Percentiles rank a stretch among this genome's conserved stretches.
Conservation (phyloP, 2,329 filamentous ascomycete genomes). For the Claviceps pazoutovae region DNA sequence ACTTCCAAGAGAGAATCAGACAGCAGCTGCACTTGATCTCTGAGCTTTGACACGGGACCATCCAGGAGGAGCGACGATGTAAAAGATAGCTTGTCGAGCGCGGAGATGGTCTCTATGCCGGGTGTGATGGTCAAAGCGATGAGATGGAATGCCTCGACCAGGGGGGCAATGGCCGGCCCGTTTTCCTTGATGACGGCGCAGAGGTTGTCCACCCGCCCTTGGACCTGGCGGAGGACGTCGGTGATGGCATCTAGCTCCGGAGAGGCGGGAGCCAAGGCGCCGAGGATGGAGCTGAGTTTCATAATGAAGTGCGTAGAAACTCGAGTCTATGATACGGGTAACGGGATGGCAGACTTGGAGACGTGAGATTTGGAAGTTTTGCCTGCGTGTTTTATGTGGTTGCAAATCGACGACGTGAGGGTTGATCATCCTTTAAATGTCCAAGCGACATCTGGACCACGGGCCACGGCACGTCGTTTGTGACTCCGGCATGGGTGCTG, state of each 20-base stretch:
- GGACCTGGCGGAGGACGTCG: background rate
- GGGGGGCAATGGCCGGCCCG: background rate
- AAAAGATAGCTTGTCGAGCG: background rate
- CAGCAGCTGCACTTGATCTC: background rate
- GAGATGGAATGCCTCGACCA: background rate
- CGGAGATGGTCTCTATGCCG: background rate
- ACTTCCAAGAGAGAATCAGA: background rate
- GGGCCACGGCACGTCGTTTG: background rate
- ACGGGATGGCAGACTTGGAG: too few species aligned
- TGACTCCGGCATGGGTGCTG: background rate
- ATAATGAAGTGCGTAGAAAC: background rate
- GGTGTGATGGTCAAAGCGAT: background rate
- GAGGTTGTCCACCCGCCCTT: background rate
- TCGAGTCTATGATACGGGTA: background rate
- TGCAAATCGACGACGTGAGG: too few species aligned
- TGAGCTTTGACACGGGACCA: background rate
- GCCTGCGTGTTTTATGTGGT: background rate
- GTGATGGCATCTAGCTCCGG: background rate
- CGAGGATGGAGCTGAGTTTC: background rate
- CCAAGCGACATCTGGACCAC: background rate
- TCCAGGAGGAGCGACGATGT: background rate
- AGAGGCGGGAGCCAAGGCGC: background rate
- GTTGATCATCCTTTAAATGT: background rate
- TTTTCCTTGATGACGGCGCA: background rate
- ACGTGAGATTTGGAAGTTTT: background rate